Evolutionary conservation across 75 land plant genomes (phyloP), one percentile per base, ranked within the genome.

Genomic region (Pinus tabuliformis): DNA sequence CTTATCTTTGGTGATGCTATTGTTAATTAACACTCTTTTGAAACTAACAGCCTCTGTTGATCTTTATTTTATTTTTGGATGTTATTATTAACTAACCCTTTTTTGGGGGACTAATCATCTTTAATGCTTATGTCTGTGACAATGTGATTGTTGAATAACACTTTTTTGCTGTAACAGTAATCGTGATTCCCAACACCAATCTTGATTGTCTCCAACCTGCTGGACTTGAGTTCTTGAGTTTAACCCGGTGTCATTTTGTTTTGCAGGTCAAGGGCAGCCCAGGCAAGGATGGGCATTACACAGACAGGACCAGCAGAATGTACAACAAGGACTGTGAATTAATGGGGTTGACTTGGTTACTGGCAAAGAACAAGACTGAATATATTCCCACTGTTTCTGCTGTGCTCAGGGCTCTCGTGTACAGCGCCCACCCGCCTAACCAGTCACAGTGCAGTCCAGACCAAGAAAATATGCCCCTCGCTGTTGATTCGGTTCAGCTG

Each of bases 321-420:
- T 70, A 76, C 73, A 78, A 70, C 76, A 72, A 80, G 59, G 93
- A 92, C 82, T 92, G 95, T 81, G 85, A 87, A 82, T 80, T 92
- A 22, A 89, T 89, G 90, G 96, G 95, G 42, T 80, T 93, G 56
- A 93, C 94, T 9, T 93, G 95, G 96, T 80, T 93, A 33, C 81
- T 93, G 45, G 88, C 87, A 12, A 74, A 83, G 28, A 93, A 93
- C 92, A 89, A 89, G 73, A 89, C 94, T 66, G 85, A 84, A 12
- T 91, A 91, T 82, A 89, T 93, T 9, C 94, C 96, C 24, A 89
- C 94, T 3, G 96, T 91, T 2, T 91, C 96, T 12, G 91, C 94
- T 0, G 94, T 91, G 54, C 73, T 93, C 49, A 89, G 96, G 30
- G 96, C 96, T 73, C 73, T 93, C 17, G 80, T 93, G 83, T 93